Conservation (phyloP, 2,329 filamentous ascomycete species). For the Fusarium sp. region DNA sequence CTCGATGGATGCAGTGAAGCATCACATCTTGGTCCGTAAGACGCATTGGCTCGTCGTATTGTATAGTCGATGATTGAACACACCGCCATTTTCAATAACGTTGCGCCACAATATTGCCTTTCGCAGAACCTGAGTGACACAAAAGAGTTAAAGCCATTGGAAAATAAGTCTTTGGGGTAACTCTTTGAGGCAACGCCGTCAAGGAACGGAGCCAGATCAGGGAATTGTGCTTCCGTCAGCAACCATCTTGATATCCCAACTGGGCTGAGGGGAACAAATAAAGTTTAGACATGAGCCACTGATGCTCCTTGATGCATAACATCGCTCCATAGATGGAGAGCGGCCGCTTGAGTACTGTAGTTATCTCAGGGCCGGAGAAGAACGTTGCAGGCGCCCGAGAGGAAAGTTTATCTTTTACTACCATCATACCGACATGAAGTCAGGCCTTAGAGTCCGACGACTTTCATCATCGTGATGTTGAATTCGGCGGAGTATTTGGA, state of each 20-base stretch:
- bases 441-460: not conserved
- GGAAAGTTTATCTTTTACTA: slow-evolving; percentile 23
- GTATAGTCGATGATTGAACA: not conserved
- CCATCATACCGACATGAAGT: slow-evolving; percentile 1
- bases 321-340: slow-evolving; percentile 5
- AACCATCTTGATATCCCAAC: slow-evolving; percentile 7
- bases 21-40: not conserved
- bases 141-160: not conserved
- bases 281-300: slow-evolving; percentile 30
- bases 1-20: not conserved
- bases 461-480: slow-evolving; percentile 1
- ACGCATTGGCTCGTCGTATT: not conserved
- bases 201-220: slow-evolving; percentile 3
- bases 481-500: not conserved
- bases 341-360: not conserved
- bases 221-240: slow-evolving; percentile 11
- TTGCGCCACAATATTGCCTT: slow-evolving; percentile 32
- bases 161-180: not conserved
- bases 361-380: slow-evolving; percentile 11
- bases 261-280: slow-evolving; percentile 11
- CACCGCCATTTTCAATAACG: slow-evolving; percentile 20
- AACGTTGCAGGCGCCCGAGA: slow-evolving; percentile 30
- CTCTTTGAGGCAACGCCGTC: slow-evolving; percentile 8
- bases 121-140: not conserved
- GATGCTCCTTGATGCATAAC: slow-evolving; percentile 21